phyloP scores from a whole-genome alignment of 2,329 filamentous ascomycete species.

The Tolypocladium amazonense region DNA sequence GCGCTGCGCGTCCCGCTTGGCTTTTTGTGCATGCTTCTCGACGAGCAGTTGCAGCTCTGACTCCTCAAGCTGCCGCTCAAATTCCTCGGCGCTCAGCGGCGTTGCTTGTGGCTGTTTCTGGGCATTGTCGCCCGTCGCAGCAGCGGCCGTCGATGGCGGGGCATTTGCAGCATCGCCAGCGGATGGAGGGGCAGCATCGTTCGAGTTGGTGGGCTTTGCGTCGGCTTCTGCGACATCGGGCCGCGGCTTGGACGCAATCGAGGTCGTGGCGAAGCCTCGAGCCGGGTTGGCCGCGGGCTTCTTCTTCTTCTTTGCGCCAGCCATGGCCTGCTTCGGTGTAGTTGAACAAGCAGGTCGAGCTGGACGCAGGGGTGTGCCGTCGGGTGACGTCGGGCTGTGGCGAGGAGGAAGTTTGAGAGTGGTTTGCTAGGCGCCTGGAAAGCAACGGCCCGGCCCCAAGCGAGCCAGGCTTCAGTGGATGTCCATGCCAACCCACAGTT shows the following conservation, averaged over 20 bases:
- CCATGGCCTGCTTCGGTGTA: constrained; percentile 39
- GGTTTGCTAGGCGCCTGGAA: neutral
- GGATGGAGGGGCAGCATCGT: constrained; percentile 18
- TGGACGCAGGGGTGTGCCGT: neutral
- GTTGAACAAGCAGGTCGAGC: neutral
- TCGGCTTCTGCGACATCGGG: constrained; percentile 41
- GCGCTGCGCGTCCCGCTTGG: constrained; percentile 66
- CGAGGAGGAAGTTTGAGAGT: neutral
- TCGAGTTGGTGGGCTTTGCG: constrained; percentile 15
- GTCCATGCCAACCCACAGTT: no score
- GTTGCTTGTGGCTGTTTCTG: constrained; percentile 20
- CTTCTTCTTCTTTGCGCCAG: constrained; percentile 73
- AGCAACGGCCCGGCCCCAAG: neutral
- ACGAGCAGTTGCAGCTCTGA: constrained; percentile 83
- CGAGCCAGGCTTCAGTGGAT: neutral
- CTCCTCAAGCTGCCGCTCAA: constrained; percentile 80
- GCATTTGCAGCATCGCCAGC: constrained; percentile 13
- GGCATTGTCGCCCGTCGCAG: neutral
- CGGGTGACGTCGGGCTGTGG: neutral
- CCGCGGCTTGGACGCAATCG: constrained; percentile 72
- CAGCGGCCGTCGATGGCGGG: constrained; percentile 4
- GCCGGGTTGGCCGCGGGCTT: constrained; percentile 81
- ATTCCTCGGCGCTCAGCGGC: constrained; percentile 70
- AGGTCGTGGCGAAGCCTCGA: constrained; percentile 88
- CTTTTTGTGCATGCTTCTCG: constrained; percentile 72